Base-by-base conservation (phyloP, 2,329 filamentous ascomycete species). In the Cladosporium sp. region DNA sequence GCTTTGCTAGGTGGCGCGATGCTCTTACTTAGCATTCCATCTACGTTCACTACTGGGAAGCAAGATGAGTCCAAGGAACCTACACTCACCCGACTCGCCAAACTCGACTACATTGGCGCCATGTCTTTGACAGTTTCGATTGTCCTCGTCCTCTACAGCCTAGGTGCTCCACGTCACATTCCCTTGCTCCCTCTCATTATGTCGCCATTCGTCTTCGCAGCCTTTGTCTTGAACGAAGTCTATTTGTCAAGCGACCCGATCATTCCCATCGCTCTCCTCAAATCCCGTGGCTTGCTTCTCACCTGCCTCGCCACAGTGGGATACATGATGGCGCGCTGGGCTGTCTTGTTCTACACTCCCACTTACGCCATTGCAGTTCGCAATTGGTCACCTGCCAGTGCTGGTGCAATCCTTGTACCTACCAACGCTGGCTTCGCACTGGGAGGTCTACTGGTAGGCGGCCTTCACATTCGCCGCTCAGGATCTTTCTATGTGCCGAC, bases 291-390 rank as follows among this genome's bases (percentile, higher is more conserved):
- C 30, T 84, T 89, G 1, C 76, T 93, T 3, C 74, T 93, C 20
- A 88, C 88, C 1, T 93, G 90, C 68, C 68, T 92, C 20, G 82
- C 87, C 1, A 89, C 91, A 51, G 80, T 92, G 0, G 86, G 88
- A 19, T 82, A 91, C 70, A 93, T 95, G 89, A 86, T 89, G 69
- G 82, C 88, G 1, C 86, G 91, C 59, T 95, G 90, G 90, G 82
- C 81, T 6, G 81, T 95, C 1, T 78, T 95, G 7, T 94, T 92
- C 76, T 95, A 91, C 73, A 83, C 87, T 0, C 90, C 91, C 0
- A 84, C 91, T 43, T 92, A 90, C 66, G 88, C 89, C 36, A 84
- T 94, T 59, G 88, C 89, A 3, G 87, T 94, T 1, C 84, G 87
- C 2, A 84, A 84, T 58, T 88, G 88, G 76, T 75, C 81, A 0